Evolutionary conservation across 2,329 filamentous ascomycete genomes (phyloP), one percentile per base, ranked within the genome.

Genomic region (Podosphaera xanthii): DNA sequence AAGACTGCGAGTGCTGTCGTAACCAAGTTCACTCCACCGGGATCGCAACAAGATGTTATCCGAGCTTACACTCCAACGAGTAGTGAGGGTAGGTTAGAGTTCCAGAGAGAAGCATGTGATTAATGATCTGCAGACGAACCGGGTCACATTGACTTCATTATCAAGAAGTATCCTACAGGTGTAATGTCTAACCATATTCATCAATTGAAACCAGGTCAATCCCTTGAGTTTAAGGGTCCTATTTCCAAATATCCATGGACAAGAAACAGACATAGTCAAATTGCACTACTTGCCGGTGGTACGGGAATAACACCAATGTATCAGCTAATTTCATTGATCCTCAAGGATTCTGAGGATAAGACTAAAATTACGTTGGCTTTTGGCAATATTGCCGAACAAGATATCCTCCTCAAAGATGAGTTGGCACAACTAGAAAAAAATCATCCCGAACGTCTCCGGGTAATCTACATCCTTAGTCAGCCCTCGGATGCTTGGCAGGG

Each of bases 251-350:
- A 96, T 73, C 73, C 81, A 38, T 97, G 90, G 90, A 70, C 80
- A 58, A 69, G 83, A 65, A 97, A 97, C 80, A 96, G 95, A 80
- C 90, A 96, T 76, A 76, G 87, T 62, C 89, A 97, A 76, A 81
- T 94, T 67, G 84, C 81, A 46, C 77, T 91, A 64, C 80, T 98
- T 63, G 88, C 91, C n/a, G 92, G 92, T 67, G 92, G 92, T 64
- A 96, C 92, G 6, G 92, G 92, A 62, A 94, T 98, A 72, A 92
- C 92, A 9, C 92, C 92, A 65, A 96, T 97, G 91, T 97, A 87
- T 78, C 92, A 98, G 77, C 82, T 98, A 53, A 77, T 82, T 64
- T 87, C 87, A 63, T 79, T 83, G 69, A 95, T 98, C 74, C 94
- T 97, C 82, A 87, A 84, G 73, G 94, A 96, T 80, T 88, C 91